Percentiles rank a stretch among this genome's conserved stretches.
These are phyloP conservation scores for Cadophora malorum DNA, from an alignment of 2,329 filamentous ascomycete genomes.

Conservation along the genomic window DNA sequence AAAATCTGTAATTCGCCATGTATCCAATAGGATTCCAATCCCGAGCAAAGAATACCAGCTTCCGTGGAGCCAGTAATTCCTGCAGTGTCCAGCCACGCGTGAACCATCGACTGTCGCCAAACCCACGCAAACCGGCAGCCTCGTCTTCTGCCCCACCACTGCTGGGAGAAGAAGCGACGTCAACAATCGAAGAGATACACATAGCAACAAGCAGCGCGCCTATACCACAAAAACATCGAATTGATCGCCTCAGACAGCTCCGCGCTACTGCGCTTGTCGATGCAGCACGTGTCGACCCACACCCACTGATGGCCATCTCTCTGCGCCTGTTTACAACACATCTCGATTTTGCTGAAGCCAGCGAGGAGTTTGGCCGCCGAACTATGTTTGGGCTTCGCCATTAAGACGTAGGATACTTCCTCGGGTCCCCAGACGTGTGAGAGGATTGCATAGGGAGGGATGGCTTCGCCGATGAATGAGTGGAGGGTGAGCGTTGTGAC, in stretches of 20 bases:
- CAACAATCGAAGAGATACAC: too few relatives aligned
- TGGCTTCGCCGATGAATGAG: background rate
- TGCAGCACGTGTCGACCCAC: background rate
- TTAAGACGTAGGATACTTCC: background rate
- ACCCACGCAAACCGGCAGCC: too few relatives aligned
- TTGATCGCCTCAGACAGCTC: background rate
- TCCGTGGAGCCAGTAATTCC: too few relatives aligned
- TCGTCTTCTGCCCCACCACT: too few relatives aligned
- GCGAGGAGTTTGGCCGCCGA: background rate
- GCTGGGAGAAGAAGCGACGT: too few relatives aligned
- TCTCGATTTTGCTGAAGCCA: background rate
- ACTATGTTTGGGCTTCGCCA: background rate
- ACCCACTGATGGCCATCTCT: background rate
- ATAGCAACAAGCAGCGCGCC: background rate
- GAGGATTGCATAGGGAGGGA: background rate
- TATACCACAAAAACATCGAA: background rate
- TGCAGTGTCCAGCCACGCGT: too few relatives aligned
- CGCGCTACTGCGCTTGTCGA: background rate
- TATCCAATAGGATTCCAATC: too few relatives aligned
- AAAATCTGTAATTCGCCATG: too few relatives aligned
- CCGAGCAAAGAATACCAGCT: too few relatives aligned
- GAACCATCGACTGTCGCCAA: too few relatives aligned
- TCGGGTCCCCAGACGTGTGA: background rate
- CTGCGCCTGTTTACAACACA: background rate
- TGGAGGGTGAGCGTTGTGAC: background rate